phyloP scores from a whole-genome alignment of 2,329 filamentous ascomycete species.

The Pyrenophora seminiperda region DNA sequence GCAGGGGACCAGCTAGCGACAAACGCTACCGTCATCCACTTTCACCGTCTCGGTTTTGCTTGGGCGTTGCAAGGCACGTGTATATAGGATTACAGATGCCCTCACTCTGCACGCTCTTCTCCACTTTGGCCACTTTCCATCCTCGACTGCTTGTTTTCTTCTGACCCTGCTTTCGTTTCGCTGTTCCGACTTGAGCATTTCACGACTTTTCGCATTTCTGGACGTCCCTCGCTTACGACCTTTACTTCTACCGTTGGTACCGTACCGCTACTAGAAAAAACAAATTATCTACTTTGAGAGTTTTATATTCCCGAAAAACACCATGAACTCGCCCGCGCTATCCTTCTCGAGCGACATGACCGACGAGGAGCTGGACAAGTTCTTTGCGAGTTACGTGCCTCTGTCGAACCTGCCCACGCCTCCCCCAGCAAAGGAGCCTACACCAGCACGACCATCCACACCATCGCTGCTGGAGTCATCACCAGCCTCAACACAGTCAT shows the following conservation, averaged over 20 bases:
- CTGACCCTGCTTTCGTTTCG: not conserved
- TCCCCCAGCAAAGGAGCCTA: slow-evolving; percentile 42
- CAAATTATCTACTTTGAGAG: not conserved
- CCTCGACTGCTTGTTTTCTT: slow-evolving; percentile 12
- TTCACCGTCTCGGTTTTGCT: slow-evolving; percentile 33
- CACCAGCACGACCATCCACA: slow-evolving; percentile 13
- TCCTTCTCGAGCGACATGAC: slow-evolving; percentile 41
- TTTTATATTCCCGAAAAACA: not conserved
- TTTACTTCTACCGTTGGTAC: slow-evolving; percentile 11
- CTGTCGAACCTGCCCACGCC: slow-evolving; percentile 50
- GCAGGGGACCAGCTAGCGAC: slow-evolving; percentile 27
- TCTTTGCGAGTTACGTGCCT: slow-evolving; percentile 48
- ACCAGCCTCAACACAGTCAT: not conserved
- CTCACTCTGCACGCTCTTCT: slow-evolving; percentile 26
- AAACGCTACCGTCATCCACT: slow-evolving; percentile 27
- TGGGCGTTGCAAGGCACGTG: slow-evolving; percentile 14
- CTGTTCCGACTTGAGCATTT: not conserved
- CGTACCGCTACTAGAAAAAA: slow-evolving; percentile 8
- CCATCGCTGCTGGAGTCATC: slow-evolving; percentile 7
- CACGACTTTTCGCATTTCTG: slow-evolving; percentile 3
- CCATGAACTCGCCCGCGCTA: slow-evolving; percentile 29
- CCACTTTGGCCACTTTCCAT: slow-evolving; percentile 18
- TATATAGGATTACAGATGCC: slow-evolving; percentile 32
- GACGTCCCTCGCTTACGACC: slow-evolving; percentile 5
- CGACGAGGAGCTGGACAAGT: slow-evolving; percentile 47